Conservation (phyloP, 192 early-diverging fungal species). For the Umbelopsis sp. region DNA sequence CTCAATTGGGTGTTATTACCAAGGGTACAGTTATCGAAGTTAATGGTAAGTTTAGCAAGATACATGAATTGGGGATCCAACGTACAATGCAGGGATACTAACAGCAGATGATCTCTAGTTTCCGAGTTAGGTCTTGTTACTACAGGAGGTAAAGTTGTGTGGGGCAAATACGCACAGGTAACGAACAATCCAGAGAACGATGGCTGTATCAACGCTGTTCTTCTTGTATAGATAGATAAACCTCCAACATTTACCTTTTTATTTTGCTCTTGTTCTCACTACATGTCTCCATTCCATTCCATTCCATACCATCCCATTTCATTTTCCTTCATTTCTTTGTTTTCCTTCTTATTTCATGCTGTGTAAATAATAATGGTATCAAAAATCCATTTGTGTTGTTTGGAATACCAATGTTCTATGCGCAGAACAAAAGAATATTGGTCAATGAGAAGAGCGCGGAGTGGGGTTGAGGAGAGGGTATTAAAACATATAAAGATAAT, state of each 20-base stretch:
- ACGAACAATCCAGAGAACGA: constrained; percentile 99
- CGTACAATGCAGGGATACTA: constrained; percentile 4
- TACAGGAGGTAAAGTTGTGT: constrained; percentile 96
- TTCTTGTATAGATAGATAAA: constrained; percentile 72
- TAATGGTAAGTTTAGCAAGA: constrained; percentile 25
- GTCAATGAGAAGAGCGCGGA: too few relatives aligned
- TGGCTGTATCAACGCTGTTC: constrained; percentile 92
- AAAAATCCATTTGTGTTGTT: neutral
- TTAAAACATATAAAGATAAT: too few relatives aligned
- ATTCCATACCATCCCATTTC: too few relatives aligned
- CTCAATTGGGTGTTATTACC: constrained; percentile 95
- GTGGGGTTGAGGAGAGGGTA: too few relatives aligned
- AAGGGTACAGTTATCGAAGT: constrained; percentile 98
- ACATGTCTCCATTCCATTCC: too few relatives aligned
- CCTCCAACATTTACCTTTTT: constrained; percentile 1
- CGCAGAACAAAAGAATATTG: too few relatives aligned
- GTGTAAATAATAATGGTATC: constrained; percentile 13
- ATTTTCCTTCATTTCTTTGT: neutral
- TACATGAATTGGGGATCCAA: neutral
- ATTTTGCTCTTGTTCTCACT: neutral
- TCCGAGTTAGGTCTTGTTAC: constrained; percentile 96
- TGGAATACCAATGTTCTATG: too few relatives aligned
- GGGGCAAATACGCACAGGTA: constrained; percentile 94
- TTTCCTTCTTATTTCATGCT: constrained; percentile 1
- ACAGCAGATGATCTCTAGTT: constrained; percentile 41